Conservation (phyloP, 257 asterid genomes). For the Forsythia viridissima region DNA sequence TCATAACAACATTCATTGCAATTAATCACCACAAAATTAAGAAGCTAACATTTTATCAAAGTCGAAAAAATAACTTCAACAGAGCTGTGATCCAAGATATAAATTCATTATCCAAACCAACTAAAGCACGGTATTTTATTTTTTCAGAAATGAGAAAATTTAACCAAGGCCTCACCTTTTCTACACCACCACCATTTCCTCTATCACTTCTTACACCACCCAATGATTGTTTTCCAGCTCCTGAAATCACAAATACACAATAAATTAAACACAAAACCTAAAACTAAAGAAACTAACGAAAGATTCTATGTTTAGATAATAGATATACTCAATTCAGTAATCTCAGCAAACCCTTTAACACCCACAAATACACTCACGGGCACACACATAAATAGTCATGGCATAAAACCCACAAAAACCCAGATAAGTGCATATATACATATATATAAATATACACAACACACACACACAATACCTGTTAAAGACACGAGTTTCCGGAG, state of each 20-base stretch:
- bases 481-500: conserved; percentile 73
- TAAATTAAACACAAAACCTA: background rate
- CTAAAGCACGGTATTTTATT: background rate
- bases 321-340: background rate
- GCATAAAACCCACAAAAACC: background rate
- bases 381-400: background rate
- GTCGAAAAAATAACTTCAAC: too few species aligned
- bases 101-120: conserved; percentile 6
- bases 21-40: background rate
- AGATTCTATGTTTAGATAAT: background rate
- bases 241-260: conserved; percentile 20
- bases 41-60: background rate
- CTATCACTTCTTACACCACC: conserved; percentile 25
- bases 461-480: conserved; percentile 30
- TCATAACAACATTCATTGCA: background rate
- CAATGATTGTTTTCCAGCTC: conserved; percentile 26
- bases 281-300: background rate
- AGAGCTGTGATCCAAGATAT: background rate
- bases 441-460: background rate
- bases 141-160: background rate
- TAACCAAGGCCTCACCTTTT: conserved; percentile 38
- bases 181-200: conserved; percentile 22
- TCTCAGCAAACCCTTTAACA: too few species aligned
- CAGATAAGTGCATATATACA: background rate
- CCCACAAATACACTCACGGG: too few species aligned